Evolutionary conservation across 495 filamentous ascomycete genomes (phyloP).

Genomic region (Penicillium fimorum): DNA sequence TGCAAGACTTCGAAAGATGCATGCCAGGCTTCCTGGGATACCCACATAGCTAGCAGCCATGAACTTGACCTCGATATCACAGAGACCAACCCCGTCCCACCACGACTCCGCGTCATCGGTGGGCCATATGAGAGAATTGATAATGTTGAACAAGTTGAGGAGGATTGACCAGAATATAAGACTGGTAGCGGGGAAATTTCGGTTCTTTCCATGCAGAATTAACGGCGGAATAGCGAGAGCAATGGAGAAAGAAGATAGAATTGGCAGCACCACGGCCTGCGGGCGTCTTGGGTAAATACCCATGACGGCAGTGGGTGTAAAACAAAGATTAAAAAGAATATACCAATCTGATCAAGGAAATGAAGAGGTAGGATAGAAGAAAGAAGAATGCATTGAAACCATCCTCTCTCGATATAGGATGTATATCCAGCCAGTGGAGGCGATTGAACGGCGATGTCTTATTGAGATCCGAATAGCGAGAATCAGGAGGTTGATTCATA

Average conservation of each 20-base stretch:
- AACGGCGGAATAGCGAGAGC: slow-evolving; percentile 50
- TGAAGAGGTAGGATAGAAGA: not conserved
- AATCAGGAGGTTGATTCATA: slow-evolving; percentile 10
- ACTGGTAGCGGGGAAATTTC: slow-evolving; percentile 48
- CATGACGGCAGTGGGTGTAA: slow-evolving; percentile 1
- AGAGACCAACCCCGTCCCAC: slow-evolving; percentile 75
- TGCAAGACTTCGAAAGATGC: slow-evolving; percentile 75
- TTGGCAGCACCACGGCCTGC: slow-evolving; percentile 37
- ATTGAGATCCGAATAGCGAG: slow-evolving; percentile 2
- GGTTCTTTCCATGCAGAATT: slow-evolving; percentile 42
- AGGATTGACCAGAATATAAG: slow-evolving; percentile 65
- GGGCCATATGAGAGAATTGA: slow-evolving; percentile 83
- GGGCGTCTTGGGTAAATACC: slow-evolving; percentile 23
- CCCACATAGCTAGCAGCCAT: slow-evolving; percentile 63
- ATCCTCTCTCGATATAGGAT: slow-evolving; percentile 1
- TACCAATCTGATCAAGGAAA: not conserved
- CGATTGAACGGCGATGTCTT: not conserved
- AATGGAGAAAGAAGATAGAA: slow-evolving; percentile 57
- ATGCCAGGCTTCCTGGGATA: slow-evolving; percentile 57
- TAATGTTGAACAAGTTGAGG: slow-evolving; percentile 63
- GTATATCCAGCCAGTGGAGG: not conserved
- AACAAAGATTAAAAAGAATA: not conserved
- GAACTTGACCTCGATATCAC: slow-evolving; percentile 78
- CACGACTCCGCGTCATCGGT: slow-evolving; percentile 63
- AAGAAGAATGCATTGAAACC: not conserved